A percentile compares a stretch with the other conserved stretches of the same genome.
Conservation (phyloP, 2,329 filamentous ascomycete genomes). For the Pseudocercospora crystallina region DNA sequence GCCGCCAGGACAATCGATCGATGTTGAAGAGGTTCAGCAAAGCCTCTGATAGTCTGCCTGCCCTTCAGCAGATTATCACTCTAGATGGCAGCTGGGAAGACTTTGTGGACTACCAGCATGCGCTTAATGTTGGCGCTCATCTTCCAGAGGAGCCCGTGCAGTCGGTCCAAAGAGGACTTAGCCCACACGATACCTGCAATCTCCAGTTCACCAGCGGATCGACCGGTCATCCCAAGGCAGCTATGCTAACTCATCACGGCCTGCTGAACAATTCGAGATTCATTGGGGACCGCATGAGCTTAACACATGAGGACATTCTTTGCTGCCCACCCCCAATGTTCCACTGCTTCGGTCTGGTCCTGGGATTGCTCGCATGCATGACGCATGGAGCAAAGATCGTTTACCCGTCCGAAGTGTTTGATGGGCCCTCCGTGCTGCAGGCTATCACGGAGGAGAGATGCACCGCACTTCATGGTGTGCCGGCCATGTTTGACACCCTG, state of each 20-base stretch:
- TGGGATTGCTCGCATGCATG: constrained; percentile 69
- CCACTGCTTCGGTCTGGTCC: constrained; percentile 80
- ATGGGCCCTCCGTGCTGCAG: constrained; percentile 63
- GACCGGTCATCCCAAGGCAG: constrained; percentile 70
- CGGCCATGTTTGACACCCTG: constrained; percentile 76
- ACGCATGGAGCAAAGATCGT: constrained; percentile 76
- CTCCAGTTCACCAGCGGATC: constrained; percentile 76
- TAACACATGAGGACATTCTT: constrained; percentile 65
- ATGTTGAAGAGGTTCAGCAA: constrained; percentile 48
- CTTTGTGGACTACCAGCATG: constrained; percentile 27
- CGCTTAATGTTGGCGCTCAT: constrained; percentile 45
- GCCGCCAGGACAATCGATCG: constrained; percentile 61
- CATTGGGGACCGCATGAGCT: constrained; percentile 67
- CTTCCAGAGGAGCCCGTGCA: constrained; percentile 54
- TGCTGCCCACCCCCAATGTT: constrained; percentile 83
- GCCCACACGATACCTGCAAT: constrained; percentile 68
- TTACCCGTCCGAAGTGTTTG: constrained; percentile 73
- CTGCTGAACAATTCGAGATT: constrained; percentile 31
- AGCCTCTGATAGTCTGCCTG: constrained; percentile 16
- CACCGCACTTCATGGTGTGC: constrained; percentile 76
- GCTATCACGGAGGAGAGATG: constrained; percentile 55
- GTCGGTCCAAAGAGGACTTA: constrained; percentile 55
- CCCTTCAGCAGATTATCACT: constrained; percentile 29
- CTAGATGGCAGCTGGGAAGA: constrained; percentile 24
- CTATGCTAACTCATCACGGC: constrained; percentile 61